Percentiles rank a stretch among this genome's conserved stretches.
Conservation (phyloP, 2,329 filamentous ascomycete genomes). For the Eurotiales sp. region DNA sequence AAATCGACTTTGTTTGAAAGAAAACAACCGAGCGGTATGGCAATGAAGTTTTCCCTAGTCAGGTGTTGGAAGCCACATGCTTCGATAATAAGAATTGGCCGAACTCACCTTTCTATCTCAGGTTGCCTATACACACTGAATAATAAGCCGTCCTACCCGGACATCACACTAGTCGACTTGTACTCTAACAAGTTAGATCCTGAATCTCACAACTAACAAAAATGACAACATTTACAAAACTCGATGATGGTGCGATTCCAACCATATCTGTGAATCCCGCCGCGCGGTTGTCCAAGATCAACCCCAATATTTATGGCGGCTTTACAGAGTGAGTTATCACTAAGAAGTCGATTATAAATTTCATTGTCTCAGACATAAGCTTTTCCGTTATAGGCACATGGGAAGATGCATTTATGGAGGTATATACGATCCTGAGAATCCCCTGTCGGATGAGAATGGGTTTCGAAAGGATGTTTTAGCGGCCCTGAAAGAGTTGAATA, state of each 20-base stretch:
- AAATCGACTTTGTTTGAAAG: too few species aligned
- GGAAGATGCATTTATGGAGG: constrained; percentile 84
- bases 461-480: constrained; percentile 76
- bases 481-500: constrained; percentile 67
- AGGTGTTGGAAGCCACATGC: too few species aligned
- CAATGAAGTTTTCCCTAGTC: neutral
- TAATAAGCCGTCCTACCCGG: neutral
- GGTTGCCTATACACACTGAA: neutral
- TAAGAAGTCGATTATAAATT: constrained; percentile 8
- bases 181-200: neutral
- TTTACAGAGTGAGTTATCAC: constrained; percentile 67
- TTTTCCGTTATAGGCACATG: constrained; percentile 62
- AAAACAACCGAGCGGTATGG: neutral
- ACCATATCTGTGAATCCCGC: constrained; percentile 63
- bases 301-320: constrained; percentile 77
- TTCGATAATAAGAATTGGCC: neutral
- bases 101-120: neutral
- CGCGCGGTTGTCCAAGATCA: constrained; percentile 67
- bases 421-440: constrained; percentile 73
- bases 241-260: constrained; percentile 57
- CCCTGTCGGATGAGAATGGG: constrained; percentile 68
- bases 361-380: neutral
- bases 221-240: constrained; percentile 72
- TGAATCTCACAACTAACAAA: constrained; percentile 13
- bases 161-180: neutral